Conservation (phyloP, 257 asterid genomes). For the Forsythia viridissima region DNA sequence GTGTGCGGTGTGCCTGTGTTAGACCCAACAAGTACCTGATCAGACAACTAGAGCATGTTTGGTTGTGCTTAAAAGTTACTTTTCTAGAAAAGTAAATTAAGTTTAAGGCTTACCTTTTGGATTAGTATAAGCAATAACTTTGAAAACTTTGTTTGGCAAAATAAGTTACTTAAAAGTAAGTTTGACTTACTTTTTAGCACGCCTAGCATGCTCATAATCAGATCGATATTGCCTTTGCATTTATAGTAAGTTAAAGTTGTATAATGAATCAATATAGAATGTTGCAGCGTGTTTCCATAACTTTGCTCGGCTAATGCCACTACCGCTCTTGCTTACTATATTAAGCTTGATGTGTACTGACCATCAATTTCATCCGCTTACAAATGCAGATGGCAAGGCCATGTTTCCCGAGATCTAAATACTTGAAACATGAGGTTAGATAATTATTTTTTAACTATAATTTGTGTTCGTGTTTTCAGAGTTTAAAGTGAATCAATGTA, state of each 20-base stretch:
- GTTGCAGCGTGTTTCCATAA: neutral
- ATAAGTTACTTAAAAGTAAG: neutral
- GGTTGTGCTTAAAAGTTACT: neutral
- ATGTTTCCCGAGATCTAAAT: slow-evolving; percentile 72
- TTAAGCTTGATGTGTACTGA: slow-evolving; percentile 6
- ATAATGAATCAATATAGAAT: too few species aligned
- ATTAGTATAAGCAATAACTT: neutral
- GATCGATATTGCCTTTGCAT: too few species aligned
- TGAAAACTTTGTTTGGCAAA: neutral
- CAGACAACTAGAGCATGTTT: neutral
- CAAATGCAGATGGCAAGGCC: slow-evolving; percentile 90
- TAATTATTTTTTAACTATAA: slow-evolving; percentile 26
- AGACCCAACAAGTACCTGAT: neutral
- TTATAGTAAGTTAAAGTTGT: neutral
- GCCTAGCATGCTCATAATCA: neutral
- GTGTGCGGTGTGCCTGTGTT: neutral
- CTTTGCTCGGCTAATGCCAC: neutral
- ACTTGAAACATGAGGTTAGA: slow-evolving; percentile 44
- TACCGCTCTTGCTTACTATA: neutral
- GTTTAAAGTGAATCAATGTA: slow-evolving; percentile 40
- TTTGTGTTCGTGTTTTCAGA: slow-evolving; percentile 12
- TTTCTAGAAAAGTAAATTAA: neutral
- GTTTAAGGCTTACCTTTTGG: neutral
- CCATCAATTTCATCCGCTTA: neutral
- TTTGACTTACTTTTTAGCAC: neutral